These are phyloP conservation scores for Pseudopyrenochaeta lycopersici DNA, from an alignment of 2,329 filamentous ascomycete genomes.

Conservation along the genomic window DNA sequence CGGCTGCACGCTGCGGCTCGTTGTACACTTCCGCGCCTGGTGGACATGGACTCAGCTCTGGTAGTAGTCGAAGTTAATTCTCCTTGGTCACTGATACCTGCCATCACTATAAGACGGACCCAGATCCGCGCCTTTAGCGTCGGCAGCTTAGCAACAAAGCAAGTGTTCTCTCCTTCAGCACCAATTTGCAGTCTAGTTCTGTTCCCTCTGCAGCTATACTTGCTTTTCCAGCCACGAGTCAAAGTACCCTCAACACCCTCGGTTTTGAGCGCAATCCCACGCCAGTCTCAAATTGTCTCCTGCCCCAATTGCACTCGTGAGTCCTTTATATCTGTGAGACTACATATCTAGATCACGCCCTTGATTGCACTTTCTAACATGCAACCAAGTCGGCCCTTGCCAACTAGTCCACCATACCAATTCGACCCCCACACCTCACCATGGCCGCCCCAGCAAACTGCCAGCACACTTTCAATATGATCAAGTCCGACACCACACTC, in stretches of 20 bases:
- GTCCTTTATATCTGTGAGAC: conserved; percentile 19
- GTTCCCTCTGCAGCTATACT: conserved; percentile 30
- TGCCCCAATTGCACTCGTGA: conserved; percentile 28
- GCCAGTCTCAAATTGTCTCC: conserved; percentile 33
- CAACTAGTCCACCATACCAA: conserved; percentile 4
- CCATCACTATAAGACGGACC: conserved; percentile 47
- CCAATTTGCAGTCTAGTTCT: conserved; percentile 25
- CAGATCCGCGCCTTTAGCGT: conserved; percentile 41
- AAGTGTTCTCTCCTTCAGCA: conserved; percentile 26
- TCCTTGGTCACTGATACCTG: conserved; percentile 24
- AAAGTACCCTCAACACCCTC: conserved; percentile 32
- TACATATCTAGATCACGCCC: conserved; percentile 36
- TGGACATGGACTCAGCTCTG: conserved; percentile 32
- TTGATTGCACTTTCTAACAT: conserved; percentile 32
- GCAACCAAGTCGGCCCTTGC: conserved; percentile 25
- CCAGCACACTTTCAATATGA: conserved; percentile 59
- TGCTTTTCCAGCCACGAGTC: conserved; percentile 50
- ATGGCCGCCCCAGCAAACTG: conserved; percentile 61
- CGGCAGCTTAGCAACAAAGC: conserved; percentile 32
- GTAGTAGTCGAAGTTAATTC: conserved; percentile 33
- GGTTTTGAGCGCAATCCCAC: conserved; percentile 36
- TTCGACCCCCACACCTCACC: conserved; percentile 17
- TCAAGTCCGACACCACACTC: conserved; percentile 62
- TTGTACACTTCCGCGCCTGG: conserved; percentile 37
- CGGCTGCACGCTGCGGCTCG: conserved; percentile 35